These are phyloP conservation scores for Cladosporium sp. DNA, from an alignment of 2,329 filamentous ascomycete genomes.

Conservation along the genomic window DNA sequence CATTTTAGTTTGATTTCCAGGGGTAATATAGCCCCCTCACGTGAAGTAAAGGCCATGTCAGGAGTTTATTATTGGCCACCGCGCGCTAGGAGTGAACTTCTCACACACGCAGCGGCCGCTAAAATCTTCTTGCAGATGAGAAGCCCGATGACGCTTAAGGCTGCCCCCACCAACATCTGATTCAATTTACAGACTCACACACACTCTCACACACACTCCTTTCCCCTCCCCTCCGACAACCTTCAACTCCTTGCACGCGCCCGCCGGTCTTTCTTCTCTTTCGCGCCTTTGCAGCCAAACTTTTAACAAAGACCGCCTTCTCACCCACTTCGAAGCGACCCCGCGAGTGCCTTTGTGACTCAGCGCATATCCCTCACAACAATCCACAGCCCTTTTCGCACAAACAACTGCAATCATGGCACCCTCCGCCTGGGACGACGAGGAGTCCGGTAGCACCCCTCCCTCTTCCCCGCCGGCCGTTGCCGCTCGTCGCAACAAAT, in stretches of 20 bases:
- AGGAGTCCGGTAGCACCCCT: constrained; percentile 53
- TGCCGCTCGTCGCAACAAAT: constrained; percentile 47
- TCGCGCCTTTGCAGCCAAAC: background rate
- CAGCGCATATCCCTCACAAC: background rate
- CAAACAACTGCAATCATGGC: constrained; percentile 31
- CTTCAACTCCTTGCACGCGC: background rate
- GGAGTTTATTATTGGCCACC: no score
- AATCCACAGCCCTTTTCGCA: background rate
- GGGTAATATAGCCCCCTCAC: no score
- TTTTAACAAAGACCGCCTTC: background rate
- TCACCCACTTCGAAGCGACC: background rate
- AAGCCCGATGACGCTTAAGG: no score
- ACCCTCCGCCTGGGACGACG: constrained; percentile 40
- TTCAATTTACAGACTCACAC: background rate
- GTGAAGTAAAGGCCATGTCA: no score
- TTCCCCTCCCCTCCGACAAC: background rate
- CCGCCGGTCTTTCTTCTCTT: background rate
- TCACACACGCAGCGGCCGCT: no score
- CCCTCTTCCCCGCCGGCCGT: constrained; percentile 45
- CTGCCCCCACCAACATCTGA: no score
- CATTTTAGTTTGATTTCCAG: no score
- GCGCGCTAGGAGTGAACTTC: no score
- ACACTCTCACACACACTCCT: background rate
- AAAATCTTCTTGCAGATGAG: no score
- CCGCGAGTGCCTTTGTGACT: constrained; percentile 3